phyloP scores from a whole-genome alignment of 2,329 filamentous ascomycete genomes.

The Cordyceps cateniannulata region DNA sequence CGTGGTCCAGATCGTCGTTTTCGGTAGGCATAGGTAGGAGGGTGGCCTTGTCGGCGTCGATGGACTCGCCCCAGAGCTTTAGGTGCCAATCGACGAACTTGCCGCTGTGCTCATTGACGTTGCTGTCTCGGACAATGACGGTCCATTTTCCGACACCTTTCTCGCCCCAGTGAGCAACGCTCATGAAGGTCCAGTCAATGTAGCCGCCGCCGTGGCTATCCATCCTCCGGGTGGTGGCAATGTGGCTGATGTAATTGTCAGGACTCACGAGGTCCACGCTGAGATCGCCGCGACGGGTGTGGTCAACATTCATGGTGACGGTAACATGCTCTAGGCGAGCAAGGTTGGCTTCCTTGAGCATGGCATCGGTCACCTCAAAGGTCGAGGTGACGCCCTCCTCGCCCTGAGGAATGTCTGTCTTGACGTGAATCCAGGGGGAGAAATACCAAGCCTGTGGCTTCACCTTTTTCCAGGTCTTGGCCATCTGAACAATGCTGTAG shows the following conservation, averaged over 20 bases:
- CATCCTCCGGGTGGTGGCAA: slow-evolving; percentile 66
- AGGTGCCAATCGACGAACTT: slow-evolving; percentile 87
- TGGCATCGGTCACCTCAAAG: slow-evolving; percentile 77
- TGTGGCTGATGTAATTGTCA: slow-evolving; percentile 70
- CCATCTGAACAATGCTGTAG: slow-evolving; percentile 74
- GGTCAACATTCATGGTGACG: slow-evolving; percentile 92
- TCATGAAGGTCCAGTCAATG: slow-evolving; percentile 98
- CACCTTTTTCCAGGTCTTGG: slow-evolving; percentile 78
- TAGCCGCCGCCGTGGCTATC: slow-evolving; percentile 69
- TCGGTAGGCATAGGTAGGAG: slow-evolving; percentile 76
- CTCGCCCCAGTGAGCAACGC: slow-evolving; percentile 94
- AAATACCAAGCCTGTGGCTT: slow-evolving; percentile 95
- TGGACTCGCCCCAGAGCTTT: slow-evolving; percentile 86
- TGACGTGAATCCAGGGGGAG: slow-evolving; percentile 89
- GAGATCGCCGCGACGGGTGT: slow-evolving; percentile 80
- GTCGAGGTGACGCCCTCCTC: slow-evolving; percentile 68
- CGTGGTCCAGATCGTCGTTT: slow-evolving; percentile 78
- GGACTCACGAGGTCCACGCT: slow-evolving; percentile 90
- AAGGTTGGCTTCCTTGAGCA: slow-evolving; percentile 76
- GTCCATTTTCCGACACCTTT: slow-evolving; percentile 84
- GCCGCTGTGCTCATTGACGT: slow-evolving; percentile 69
- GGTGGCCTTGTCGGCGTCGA: slow-evolving; percentile 65
- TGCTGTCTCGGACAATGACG: slow-evolving; percentile 78
- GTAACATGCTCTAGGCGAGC: slow-evolving; percentile 90
- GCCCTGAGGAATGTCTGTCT: slow-evolving; percentile 79